Conservation (phyloP, 768 basidiomycete species). For the Phylloporus scabripes region DNA sequence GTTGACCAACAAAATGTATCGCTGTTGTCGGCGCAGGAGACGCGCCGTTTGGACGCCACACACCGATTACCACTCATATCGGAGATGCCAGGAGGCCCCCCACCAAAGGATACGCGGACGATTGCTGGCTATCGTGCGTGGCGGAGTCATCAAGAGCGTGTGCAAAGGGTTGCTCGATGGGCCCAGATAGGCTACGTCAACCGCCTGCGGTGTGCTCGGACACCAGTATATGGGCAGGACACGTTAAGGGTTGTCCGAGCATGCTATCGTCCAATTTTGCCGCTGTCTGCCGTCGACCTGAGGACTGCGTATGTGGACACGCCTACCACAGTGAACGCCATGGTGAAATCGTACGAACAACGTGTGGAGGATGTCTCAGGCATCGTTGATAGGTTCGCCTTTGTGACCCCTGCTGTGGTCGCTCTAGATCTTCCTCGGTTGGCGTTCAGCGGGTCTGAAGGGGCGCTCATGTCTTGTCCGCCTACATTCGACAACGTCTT, state of each 20-base stretch:
- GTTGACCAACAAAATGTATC: conserved; percentile 51
- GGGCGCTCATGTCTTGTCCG: conserved; percentile 26
- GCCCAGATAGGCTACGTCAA: conserved; percentile 71
- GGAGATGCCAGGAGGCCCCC: conserved; percentile 56
- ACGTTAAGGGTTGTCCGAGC: conserved; percentile 35
- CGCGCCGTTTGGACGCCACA: conserved; percentile 54
- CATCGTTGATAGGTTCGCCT: conserved; percentile 66
- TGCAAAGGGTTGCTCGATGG: conserved; percentile 56
- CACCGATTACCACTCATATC: conserved; percentile 46
- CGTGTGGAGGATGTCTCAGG: conserved; percentile 52
- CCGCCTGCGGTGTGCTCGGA: conserved; percentile 52
- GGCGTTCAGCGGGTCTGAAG: conserved; percentile 45
- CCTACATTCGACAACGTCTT: conserved; percentile 60
- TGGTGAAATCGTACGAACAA: conserved; percentile 58
- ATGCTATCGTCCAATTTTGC: conserved; percentile 46
- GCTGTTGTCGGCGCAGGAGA: conserved; percentile 47
- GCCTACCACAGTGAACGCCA: conserved; percentile 35
- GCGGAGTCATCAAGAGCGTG: conserved; percentile 42
- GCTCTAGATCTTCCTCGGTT: conserved; percentile 67
- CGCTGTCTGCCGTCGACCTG: conserved; percentile 40
- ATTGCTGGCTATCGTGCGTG: conserved; percentile 65
- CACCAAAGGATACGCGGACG: conserved; percentile 69
- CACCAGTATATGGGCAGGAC: conserved; percentile 44
- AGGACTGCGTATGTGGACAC: conserved; percentile 40
- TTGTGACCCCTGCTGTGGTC: conserved; percentile 74